Percentiles rank a stretch among this genome's conserved stretches.
Conservation (phyloP, 1,284 basidiomycete genomes). For the Microstroma glucosiphilum region DNA sequence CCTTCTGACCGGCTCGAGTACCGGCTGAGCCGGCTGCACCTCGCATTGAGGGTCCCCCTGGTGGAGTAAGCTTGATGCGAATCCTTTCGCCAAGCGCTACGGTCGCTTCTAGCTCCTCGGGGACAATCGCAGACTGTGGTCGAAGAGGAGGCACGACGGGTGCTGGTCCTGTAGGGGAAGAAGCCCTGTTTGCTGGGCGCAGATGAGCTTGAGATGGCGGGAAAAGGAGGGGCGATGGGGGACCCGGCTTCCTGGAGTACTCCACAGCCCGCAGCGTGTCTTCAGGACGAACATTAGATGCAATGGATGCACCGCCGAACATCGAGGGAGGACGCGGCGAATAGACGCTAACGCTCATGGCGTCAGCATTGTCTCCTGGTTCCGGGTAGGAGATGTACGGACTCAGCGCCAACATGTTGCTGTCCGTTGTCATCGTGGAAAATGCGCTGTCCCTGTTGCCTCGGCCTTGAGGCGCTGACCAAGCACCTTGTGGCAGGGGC, state of each 20-base stretch:
- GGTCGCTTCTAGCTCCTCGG: background rate
- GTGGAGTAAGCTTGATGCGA: slow-evolving; percentile 28
- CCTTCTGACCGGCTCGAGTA: slow-evolving; percentile 27
- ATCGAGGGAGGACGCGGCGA: slow-evolving; percentile 10
- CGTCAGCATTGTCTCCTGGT: background rate
- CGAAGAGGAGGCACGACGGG: background rate
- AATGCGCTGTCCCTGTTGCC: slow-evolving; percentile 12
- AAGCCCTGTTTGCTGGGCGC: background rate
- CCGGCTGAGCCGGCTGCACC: slow-evolving; percentile 38
- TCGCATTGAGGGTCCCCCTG: slow-evolving; percentile 20
- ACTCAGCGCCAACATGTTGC: slow-evolving; percentile 9
- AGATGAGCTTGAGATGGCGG: background rate
- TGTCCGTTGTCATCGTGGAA: slow-evolving; percentile 10
- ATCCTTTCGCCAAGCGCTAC: slow-evolving; percentile 25
- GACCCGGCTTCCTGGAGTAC: background rate
- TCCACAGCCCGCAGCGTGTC: slow-evolving; percentile 6
- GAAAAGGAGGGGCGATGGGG: slow-evolving; percentile 5
- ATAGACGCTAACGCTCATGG: background rate
- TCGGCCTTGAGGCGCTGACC: background rate
- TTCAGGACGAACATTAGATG: slow-evolving; percentile 4
- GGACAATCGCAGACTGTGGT: background rate
- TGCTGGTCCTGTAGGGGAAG: background rate
- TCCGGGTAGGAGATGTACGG: slow-evolving; percentile 9
- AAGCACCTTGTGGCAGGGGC: background rate
- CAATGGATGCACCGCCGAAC: slow-evolving; percentile 12